Evolutionary conservation across 169 alveolate genomes (phyloP).

Genomic region (Perkinsus olseni): DNA sequence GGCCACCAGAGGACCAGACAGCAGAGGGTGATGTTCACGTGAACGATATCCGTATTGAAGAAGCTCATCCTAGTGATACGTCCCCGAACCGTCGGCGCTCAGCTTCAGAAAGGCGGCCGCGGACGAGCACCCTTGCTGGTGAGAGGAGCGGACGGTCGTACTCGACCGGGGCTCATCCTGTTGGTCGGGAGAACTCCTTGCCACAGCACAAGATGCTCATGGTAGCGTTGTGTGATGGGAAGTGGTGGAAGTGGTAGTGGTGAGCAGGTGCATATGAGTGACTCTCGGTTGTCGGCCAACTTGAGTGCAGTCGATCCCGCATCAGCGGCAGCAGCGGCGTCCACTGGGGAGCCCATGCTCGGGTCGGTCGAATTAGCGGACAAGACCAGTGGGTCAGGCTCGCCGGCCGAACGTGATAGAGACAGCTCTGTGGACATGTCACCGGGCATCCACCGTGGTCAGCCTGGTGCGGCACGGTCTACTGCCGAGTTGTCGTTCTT

Average conservation of each 20-base stretch:
- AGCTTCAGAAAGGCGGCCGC: neutral
- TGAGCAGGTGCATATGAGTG: neutral
- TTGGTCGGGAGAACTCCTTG: neutral
- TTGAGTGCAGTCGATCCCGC: neutral
- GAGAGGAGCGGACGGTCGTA: neutral
- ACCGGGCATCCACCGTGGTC: neutral
- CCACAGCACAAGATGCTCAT: neutral
- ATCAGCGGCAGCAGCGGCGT: neutral
- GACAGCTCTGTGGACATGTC: neutral
- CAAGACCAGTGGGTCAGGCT: neutral
- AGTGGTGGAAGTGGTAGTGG: neutral
- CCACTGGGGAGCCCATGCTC: neutral
- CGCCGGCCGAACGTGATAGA: neutral
- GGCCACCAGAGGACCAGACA: neutral
- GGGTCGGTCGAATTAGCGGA: neutral
- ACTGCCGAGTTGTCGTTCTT: neutral
- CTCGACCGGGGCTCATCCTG: neutral
- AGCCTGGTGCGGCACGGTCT: neutral
- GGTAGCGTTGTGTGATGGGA: neutral
- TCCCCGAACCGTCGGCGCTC: neutral
- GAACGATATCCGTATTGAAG: neutral
- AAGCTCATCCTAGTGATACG: neutral
- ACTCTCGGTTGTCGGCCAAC: neutral
- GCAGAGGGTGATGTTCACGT: neutral
- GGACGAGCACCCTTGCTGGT: neutral